Conservation (phyloP, 768 basidiomycete species). For the Hemileccinum rubropunctum region DNA sequence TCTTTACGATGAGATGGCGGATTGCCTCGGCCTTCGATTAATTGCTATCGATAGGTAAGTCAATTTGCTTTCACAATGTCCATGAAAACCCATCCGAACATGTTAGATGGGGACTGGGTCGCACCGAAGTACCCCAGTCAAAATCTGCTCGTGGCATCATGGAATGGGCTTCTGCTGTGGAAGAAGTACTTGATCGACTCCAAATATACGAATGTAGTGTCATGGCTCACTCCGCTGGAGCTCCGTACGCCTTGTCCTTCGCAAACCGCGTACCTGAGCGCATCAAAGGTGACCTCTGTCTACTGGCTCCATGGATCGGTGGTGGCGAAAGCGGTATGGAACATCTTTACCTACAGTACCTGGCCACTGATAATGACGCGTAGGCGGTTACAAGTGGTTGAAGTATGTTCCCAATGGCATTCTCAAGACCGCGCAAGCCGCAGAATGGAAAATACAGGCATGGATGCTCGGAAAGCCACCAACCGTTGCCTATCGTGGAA, state of each 20-base stretch:
- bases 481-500: slow-evolving; percentile 77
- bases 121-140: slow-evolving; percentile 66
- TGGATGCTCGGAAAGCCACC: slow-evolving; percentile 98
- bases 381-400: slow-evolving; percentile 92
- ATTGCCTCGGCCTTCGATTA: slow-evolving; percentile 77
- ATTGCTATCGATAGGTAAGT: slow-evolving; percentile 90
- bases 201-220: slow-evolving; percentile 79
- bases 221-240: slow-evolving; percentile 94
- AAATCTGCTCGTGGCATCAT: slow-evolving; percentile 75
- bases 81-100: slow-evolving; percentile 13
- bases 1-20: slow-evolving; percentile 94
- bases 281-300: slow-evolving; percentile 78
- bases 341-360: background rate
- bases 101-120: slow-evolving; percentile 86
- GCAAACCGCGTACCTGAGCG: slow-evolving; percentile 73
- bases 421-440: slow-evolving; percentile 92
- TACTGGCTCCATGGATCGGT: slow-evolving; percentile 97
- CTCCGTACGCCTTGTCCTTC: slow-evolving; percentile 90
- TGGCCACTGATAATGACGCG: slow-evolving; percentile 12
- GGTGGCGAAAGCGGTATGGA: slow-evolving; percentile 80
- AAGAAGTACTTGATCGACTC: slow-evolving; percentile 83
- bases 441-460: slow-evolving; percentile 95
- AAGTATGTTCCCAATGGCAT: slow-evolving; percentile 94
- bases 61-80: background rate
- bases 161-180: slow-evolving; percentile 89